These are phyloP conservation scores for Tolypocladium tropicale DNA, from an alignment of 2,329 filamentous ascomycete species.

Conservation along the genomic window DNA sequence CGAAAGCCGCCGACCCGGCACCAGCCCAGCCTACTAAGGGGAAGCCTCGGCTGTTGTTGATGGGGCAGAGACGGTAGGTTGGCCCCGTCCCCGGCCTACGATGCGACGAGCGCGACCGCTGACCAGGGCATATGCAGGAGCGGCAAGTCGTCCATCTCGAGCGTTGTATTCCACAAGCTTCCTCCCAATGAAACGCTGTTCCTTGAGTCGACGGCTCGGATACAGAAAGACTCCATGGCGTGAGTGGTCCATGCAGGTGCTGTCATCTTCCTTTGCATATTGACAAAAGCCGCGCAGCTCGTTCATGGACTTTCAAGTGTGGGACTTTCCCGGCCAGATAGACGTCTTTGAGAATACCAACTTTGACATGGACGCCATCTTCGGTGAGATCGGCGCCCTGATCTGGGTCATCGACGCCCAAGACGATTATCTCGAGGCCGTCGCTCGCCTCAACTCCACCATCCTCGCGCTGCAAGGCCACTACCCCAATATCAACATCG, in stretches of 20 bases:
- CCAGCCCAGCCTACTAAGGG: slow-evolving; percentile 41
- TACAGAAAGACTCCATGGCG: slow-evolving; percentile 94
- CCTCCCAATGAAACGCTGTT: slow-evolving; percentile 93
- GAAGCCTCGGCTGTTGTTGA: slow-evolving; percentile 80
- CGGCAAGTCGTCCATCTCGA: slow-evolving; percentile 96
- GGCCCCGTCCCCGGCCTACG: neutral
- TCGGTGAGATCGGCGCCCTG: slow-evolving; percentile 84
- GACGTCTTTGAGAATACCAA: slow-evolving; percentile 78
- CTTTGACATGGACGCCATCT: slow-evolving; percentile 88
- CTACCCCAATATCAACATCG: slow-evolving; percentile 91
- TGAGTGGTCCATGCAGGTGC: slow-evolving; percentile 35
- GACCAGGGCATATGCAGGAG: slow-evolving; percentile 48
- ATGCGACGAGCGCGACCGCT: neutral
- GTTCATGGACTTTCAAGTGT: slow-evolving; percentile 98
- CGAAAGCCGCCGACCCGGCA: slow-evolving; percentile 32
- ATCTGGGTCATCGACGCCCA: slow-evolving; percentile 99
- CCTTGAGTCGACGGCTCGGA: slow-evolving; percentile 85
- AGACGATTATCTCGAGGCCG: slow-evolving; percentile 91
- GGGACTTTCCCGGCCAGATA: slow-evolving; percentile 93
- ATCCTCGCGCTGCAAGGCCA: slow-evolving; percentile 81
- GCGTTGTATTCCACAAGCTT: slow-evolving; percentile 98
- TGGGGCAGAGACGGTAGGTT: slow-evolving; percentile 84
- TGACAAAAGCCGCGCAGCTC: slow-evolving; percentile 46
- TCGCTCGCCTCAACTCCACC: slow-evolving; percentile 75
- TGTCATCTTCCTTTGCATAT: slow-evolving; percentile 1